Evolutionary conservation across 1,284 basidiomycete species (phyloP), one percentile per base, ranked within the genome.

Genomic region (Ustilago nuda): DNA sequence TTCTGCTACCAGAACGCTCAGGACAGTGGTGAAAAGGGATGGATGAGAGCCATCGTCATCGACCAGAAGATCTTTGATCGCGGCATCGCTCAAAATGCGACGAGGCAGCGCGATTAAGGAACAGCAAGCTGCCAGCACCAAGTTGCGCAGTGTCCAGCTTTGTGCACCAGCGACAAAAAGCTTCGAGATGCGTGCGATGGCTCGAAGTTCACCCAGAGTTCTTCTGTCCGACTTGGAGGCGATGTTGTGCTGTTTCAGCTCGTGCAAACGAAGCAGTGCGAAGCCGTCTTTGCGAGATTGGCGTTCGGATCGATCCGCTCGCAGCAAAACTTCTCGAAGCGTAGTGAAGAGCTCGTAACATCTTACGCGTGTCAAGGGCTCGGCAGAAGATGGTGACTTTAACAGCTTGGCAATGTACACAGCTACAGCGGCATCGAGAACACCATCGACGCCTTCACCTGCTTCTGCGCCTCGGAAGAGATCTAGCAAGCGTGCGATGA

Each of bases 371-470:
- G 60, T 27, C 13, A 78, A 43, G 0, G 71, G 46, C 35, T 74
- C 71, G 9, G 71, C 76, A 7, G 56, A 58, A 5, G 66, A 66
- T 0, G 52, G 27, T 1, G 64, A 53, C 23, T 60, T 62, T 52
- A 72, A 56, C 39, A 79, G 39, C 46, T 66, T 79, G 39, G 66
- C 77, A 11, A 70, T 36, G 45, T 74, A 73, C 35, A 79, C 41
- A 15, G 61, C 63, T 27, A 77, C 8, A 27, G 68, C 63, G 27
- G 61, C 66, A 56, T 79, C 77, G 23, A 79, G 45, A 11, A 79
- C 63, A n/a, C 63, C 53, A 50, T 79, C 77, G 30, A 66, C 54
- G 11, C 67, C 74, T 13, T 70, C 64, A 15, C 77, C 77, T 6
- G 77, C 77, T 46, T 66, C 43, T 27, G 75, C 72, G 5, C 55